Evolutionary conservation across 441 rosid species (phyloP), one percentile per base, ranked within the genome.

Genomic region (Omphalea diandra): DNA sequence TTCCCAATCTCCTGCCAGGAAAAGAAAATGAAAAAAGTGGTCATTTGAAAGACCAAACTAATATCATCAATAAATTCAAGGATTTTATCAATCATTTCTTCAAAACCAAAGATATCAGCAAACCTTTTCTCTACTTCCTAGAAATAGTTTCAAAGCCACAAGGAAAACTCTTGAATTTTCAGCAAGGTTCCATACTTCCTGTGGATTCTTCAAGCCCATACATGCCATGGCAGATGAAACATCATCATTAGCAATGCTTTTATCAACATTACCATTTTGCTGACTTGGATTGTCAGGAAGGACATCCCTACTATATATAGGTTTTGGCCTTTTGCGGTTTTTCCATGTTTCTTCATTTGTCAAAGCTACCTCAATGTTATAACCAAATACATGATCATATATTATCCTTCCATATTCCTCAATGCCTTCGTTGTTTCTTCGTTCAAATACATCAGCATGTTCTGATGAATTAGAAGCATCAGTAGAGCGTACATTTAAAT

Each of bases 281-380:
- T 82, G 84, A 63, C 67, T 73, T 57, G 68, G 73, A 68, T 81
- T 81, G 52, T 76, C 88, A 73, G 88, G 88, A 70, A 90, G 76
- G 57, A 80, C 81, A 58, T 85, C 95, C 78, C 66, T 85, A 76
- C 78, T 73, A 81, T 90, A 95, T 68, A 93, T 81, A 26, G 99
- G 97, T 76, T 79, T 86, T 31, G 99, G 99, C 67, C 67, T 84
- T 73, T 61, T 80, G 46, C 97, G 88, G 58, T 81, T 90, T 83
- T 88, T 95, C 99, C 99, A 95, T 47, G 98, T 88, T 82, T 95
- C 95, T 80, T 90, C 90, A 82, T 90, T 93, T 73, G 98, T 82
- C 80, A 93, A 82, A 74, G 99, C 98, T 33, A 76, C 76, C 83
- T 90, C 94, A 71, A 89, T 93, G 85, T 95, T 95, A 78, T 83